Conservation (phyloP, 768 basidiomycete species). For the Kondoa malvinella region DNA sequence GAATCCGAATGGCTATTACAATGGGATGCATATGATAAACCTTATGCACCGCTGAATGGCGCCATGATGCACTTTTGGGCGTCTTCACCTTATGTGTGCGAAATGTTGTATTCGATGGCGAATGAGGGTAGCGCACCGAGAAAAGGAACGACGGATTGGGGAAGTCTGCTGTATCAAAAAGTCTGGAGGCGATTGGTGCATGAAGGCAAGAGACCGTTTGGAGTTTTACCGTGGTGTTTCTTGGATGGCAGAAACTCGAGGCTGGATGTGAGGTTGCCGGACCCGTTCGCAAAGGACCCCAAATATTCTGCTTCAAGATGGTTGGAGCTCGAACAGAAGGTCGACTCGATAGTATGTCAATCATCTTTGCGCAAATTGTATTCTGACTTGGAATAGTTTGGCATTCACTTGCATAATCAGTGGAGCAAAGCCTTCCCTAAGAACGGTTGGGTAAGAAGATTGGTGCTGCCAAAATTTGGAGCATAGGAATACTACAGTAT, state of each 20-base stretch:
- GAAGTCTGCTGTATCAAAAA: slow-evolving; percentile 73
- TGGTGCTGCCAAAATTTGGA: slow-evolving; percentile 40
- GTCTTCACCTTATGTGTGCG: slow-evolving; percentile 89
- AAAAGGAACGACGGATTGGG: slow-evolving; percentile 79
- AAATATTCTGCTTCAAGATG: slow-evolving; percentile 32
- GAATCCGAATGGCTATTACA: slow-evolving; percentile 96
- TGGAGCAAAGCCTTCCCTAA: slow-evolving; percentile 76
- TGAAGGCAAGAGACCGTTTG: slow-evolving; percentile 60
- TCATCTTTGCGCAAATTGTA: not conserved
- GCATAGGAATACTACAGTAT: slow-evolving; percentile 1
- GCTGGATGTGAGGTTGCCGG: slow-evolving; percentile 81
- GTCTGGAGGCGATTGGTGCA: slow-evolving; percentile 71
- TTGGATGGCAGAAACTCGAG: slow-evolving; percentile 77
- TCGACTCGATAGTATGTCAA: slow-evolving; percentile 42
- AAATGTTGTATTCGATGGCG: slow-evolving; percentile 81
- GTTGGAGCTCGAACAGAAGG: slow-evolving; percentile 44
- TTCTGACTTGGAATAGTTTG: slow-evolving; percentile 37
- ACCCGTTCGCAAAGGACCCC: slow-evolving; percentile 55
- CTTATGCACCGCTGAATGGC: slow-evolving; percentile 67
- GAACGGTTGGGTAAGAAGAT: slow-evolving; percentile 69
- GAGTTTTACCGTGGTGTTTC: slow-evolving; percentile 87
- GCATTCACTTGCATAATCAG: slow-evolving; percentile 85
- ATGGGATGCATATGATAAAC: slow-evolving; percentile 92
- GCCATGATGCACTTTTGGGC: slow-evolving; percentile 83
- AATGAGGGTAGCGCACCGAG: slow-evolving; percentile 49